A percentile compares a stretch with the other conserved stretches of the same genome.
These are phyloP conservation scores for Abelmoschus esculentus DNA, from an alignment of 345 rosid genomes.

Conservation along the genomic window DNA sequence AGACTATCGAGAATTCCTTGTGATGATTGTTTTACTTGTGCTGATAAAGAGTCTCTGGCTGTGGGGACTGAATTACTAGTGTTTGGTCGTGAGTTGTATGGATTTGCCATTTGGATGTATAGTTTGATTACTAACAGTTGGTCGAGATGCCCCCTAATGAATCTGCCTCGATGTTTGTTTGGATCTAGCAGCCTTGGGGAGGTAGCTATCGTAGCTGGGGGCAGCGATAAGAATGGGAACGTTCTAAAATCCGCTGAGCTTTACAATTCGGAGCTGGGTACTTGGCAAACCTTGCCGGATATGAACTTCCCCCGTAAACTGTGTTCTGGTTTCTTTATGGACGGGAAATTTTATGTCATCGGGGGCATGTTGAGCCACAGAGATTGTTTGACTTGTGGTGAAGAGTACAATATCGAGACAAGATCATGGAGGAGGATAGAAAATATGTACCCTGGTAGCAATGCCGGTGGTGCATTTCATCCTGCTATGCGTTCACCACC, in stretches of 20 bases:
- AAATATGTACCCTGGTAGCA: conserved; percentile 27
- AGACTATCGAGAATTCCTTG: conserved; percentile 34
- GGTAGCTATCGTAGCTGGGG: conserved; percentile 39
- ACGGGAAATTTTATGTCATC: conserved; percentile 35
- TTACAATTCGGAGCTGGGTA: conserved; percentile 27
- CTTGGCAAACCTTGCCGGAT: conserved; percentile 30
- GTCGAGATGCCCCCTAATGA: conserved; percentile 32
- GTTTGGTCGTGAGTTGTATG: conserved; percentile 37
- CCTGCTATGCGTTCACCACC: conserved; percentile 42
- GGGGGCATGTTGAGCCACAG: conserved; percentile 35
- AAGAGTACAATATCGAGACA: conserved; percentile 35
- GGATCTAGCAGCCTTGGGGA: conserved; percentile 39
- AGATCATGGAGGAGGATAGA: conserved; percentile 35
- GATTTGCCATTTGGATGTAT: conserved; percentile 36
- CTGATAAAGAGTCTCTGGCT: conserved; percentile 45
- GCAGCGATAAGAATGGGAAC: conserved; percentile 28
- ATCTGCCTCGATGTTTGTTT: conserved; percentile 33
- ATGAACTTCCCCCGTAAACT: conserved; percentile 35
- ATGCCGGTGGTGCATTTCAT: conserved; percentile 17
- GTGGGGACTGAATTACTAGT: conserved; percentile 40
- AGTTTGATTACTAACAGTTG: conserved; percentile 22
- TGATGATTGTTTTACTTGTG: conserved; percentile 36
- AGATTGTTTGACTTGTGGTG: conserved; percentile 30
- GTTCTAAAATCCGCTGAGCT: conserved; percentile 34
- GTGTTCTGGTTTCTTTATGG: conserved; percentile 43